Base-by-base conservation (phyloP, 192 early-diverging fungal genomes). In the Linnemannia hyalina region DNA sequence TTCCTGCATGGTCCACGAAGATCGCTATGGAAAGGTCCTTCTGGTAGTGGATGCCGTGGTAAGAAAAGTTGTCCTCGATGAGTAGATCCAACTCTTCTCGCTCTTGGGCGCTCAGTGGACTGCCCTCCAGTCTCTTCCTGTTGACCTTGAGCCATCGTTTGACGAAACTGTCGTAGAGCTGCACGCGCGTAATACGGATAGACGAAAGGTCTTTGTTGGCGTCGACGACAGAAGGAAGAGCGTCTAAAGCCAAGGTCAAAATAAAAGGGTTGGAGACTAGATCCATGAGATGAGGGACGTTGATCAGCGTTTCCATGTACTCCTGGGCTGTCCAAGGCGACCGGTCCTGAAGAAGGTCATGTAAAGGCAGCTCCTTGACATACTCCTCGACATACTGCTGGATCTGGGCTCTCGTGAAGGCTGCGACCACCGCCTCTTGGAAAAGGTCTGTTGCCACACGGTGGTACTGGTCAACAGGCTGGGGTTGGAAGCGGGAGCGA, bases 201-300 rank as follows among this genome's bases (percentile, higher is more conserved):
- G 8, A 9, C 9, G 70, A 42, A 13, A 72, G 42, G 7, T 46
- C 70, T 3, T 42, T 15, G 5, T 42, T n/a, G 4, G 9, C 0
- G 6, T n/a, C 10, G 70, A n/a, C 23, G 3, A 72, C n/a, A 11
- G 16, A 3, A 20, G 40, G 70, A 5, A 72, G 20, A 10, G 42
- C 20, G 4, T 42, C 38, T 42, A 72, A 10, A 13, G 70, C 70
- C 18, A 72, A 15, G 1, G 16, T 72, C 20, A 72, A 41, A 20
- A 72, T 15, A n/a, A 72, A 72, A 20, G 42, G 70, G n/a, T 72
- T 72, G 41, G 16, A 2, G 70, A 72, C 70, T 0, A 72, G 70
- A 42, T 72, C 70, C 41, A 42, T 72, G 23, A 57, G 55, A 9
- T 57, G 0, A 4, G 55, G 55, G 9, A 72, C 22, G 42, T 44